These are phyloP conservation scores for Acacia confusa DNA, from an alignment of 306 rosid species.

Conservation along the genomic window DNA sequence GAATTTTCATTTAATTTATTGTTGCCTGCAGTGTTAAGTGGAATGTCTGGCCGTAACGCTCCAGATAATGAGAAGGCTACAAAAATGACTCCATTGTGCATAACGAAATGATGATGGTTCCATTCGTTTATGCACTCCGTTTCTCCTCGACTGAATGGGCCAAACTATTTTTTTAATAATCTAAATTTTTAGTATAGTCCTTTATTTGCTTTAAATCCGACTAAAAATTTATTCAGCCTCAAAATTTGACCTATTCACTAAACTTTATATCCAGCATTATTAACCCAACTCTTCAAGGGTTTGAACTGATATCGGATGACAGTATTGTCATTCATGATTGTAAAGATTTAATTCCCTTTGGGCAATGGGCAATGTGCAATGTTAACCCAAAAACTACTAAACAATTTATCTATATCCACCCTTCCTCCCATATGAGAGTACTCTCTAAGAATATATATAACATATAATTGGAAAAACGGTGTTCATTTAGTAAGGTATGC, in stretches of 20 bases:
- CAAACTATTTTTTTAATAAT: not conserved
- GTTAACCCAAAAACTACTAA: not conserved
- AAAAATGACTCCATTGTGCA: slow-evolving; percentile 5
- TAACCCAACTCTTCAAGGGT: not conserved
- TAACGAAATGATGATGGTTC: slow-evolving; percentile 3
- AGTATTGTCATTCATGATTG: not conserved
- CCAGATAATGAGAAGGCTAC: not conserved
- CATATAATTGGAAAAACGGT: not conserved
- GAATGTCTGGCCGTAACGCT: not conserved
- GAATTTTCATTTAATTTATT: no score
- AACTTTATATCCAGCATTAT: not conserved
- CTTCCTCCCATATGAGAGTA: not conserved
- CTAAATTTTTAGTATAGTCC: not conserved
- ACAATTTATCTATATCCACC: not conserved
- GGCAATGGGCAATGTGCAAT: not conserved
- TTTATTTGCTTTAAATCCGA: not conserved
- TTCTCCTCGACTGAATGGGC: not conserved
- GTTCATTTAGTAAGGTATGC: not conserved
- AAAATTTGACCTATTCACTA: not conserved
- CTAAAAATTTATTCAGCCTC: not conserved
- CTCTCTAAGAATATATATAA: not conserved
- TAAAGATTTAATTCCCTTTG: not conserved
- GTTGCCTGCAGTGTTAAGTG: not conserved
- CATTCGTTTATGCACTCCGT: not conserved
- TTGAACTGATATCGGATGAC: not conserved